Evolutionary conservation across 495 filamentous ascomycete species (phyloP), one percentile per base, ranked within the genome.

Genomic region (Hypoxylon intermedium): DNA sequence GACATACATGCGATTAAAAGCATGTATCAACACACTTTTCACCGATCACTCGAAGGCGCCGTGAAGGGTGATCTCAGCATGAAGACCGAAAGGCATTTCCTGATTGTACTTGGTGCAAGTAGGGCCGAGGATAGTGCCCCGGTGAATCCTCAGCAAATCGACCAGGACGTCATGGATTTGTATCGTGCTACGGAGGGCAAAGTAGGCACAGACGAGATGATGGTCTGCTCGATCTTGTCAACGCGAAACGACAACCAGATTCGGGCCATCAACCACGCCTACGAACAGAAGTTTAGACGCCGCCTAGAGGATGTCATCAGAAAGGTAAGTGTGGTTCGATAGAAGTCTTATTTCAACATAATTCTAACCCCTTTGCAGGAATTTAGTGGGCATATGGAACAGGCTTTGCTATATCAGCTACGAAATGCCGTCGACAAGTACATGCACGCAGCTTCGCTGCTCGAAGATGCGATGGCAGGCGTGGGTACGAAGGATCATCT

Each of bases 331-430:
- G 24, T 9, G 7, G 6, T 18, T 19, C 6, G 31, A 6, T 43
- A 26, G 6, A 54, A 4, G 26, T 34, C 15, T 2, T 38, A n/a
- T 33, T 13, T 11, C 19, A 6, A 20, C 11, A 7, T 37, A 30
- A 9, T 15, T 34, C 52, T 42, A 26, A 51, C 52, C 9, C n/a
- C 33, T 19, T 30, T 15, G 33, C 40, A 84, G 75, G 87, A 94
- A 67, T 96, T 97, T 74, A 88, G 87, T 0, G 93, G 93, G 0
- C 93, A 98, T 65, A 97, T 97, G 91, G 83, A 93, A 73, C 82
- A 89, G 20, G 92, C 91, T 0, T 74, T 97, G n/a, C 71, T 92
- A 34, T 84, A 83, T 48, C 90, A 96, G 73, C 75, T 97, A 3
- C 82, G 82, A n/a, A 80, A 84, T 0, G 94, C 89, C 4, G 74